Conservation (phyloP, 306 rosid genomes). For the Rosa chinensis region DNA sequence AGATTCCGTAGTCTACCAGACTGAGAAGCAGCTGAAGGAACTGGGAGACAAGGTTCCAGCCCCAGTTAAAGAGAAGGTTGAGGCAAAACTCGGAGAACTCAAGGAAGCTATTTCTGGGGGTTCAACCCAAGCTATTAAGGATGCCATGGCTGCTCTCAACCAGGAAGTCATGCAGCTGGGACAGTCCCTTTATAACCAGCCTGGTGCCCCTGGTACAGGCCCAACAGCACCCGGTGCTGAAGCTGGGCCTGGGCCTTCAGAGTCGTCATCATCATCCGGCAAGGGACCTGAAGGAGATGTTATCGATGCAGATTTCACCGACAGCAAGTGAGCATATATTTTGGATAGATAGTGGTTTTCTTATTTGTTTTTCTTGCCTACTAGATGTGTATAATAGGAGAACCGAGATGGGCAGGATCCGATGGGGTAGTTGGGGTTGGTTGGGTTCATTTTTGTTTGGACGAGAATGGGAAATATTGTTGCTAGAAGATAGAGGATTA, state of each 20-base stretch:
- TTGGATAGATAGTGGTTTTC: not conserved
- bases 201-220: constrained; percentile 52
- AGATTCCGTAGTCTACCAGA: constrained; percentile 88
- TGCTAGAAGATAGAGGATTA: not conserved
- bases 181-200: constrained; percentile 87
- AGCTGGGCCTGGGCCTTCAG: constrained; percentile 74
- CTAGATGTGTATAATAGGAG: not conserved
- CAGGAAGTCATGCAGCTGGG: constrained; percentile 98
- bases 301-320: constrained; percentile 87
- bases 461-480: not conserved
- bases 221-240: constrained; percentile 62
- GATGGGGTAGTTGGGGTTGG: not conserved
- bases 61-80: constrained; percentile 92
- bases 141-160: constrained; percentile 86
- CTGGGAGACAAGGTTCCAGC: constrained; percentile 89
- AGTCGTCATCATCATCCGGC: constrained; percentile 46
- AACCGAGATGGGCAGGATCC: not conserved
- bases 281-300: constrained; percentile 80
- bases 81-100: constrained; percentile 76
- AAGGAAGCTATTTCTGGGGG: constrained; percentile 78
- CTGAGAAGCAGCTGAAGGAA: constrained; percentile 93
- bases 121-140: constrained; percentile 74
- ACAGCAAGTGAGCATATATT: constrained; percentile 51
- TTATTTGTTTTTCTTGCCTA: not conserved
- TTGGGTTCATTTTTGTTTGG: not conserved